Evolutionary conservation across 495 filamentous ascomycete species (phyloP).

Genomic region (Venustampulla echinocandica): DNA sequence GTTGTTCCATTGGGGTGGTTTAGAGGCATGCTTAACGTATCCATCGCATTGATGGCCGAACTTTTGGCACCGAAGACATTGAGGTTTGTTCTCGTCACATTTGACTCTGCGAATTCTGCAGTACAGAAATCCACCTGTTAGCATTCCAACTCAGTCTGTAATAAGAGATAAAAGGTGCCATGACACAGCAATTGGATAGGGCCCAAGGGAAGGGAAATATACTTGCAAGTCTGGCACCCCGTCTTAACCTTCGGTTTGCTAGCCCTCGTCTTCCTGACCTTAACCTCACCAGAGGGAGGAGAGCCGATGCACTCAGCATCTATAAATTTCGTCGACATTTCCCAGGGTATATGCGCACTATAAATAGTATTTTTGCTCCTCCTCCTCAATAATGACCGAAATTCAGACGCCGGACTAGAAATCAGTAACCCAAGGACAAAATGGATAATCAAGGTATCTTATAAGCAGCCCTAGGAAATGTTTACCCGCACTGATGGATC

Average conservation of each 20-base stretch:
- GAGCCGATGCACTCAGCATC: no score
- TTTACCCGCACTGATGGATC: no score
- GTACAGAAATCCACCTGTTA: not conserved
- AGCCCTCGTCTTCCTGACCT: conserved; percentile 19
- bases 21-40: conserved; percentile 28
- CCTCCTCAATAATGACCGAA: no score
- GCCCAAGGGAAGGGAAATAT: no score
- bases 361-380: no score
- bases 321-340: no score
- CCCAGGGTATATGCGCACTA: no score
- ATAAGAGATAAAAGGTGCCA: not conserved
- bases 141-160: not conserved
- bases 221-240: conserved; percentile 25
- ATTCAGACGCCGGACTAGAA: no score
- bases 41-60: conserved; percentile 47
- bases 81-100: conserved; percentile 48
- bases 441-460: no score
- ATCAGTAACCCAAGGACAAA: no score
- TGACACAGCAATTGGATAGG: not conserved
- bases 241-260: conserved; percentile 22
- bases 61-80: conserved; percentile 42
- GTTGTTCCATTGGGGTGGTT: not conserved
- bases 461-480: no score
- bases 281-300: conserved; percentile 11
- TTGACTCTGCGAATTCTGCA: conserved; percentile 38